Evolutionary conservation across 2,329 filamentous ascomycete genomes (phyloP).

Genomic region (Sporothrix curviconia): DNA sequence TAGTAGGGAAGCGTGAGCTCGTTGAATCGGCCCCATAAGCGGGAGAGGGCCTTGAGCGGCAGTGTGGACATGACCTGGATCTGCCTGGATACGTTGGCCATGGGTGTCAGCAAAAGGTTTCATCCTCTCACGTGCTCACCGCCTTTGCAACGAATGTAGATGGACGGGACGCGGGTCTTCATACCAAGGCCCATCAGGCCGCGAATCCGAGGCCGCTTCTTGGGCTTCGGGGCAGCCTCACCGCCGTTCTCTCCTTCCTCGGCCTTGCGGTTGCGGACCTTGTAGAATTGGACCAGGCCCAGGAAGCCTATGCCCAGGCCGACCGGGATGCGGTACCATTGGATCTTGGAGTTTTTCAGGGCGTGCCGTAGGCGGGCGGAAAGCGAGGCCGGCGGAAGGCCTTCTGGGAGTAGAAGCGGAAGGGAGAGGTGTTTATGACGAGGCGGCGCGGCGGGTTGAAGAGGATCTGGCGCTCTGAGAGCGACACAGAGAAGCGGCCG

Average conservation of each 20-base stretch:
- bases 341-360: slow-evolving; percentile 51
- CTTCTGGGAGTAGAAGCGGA: slow-evolving; percentile 34
- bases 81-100: slow-evolving; percentile 46
- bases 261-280: slow-evolving; percentile 54
- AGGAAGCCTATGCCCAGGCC: slow-evolving; percentile 80
- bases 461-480: slow-evolving; percentile 20
- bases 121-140: slow-evolving; percentile 1
- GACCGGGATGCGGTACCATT: slow-evolving; percentile 88
- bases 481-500: slow-evolving; percentile 15
- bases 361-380: slow-evolving; percentile 45
- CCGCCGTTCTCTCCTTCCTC: slow-evolving; percentile 42
- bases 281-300: slow-evolving; percentile 77
- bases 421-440: slow-evolving; percentile 14
- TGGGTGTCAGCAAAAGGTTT: slow-evolving; percentile 13
- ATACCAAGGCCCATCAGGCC: slow-evolving; percentile 79
- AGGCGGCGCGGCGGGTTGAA: slow-evolving; percentile 15
- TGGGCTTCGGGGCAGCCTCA: slow-evolving; percentile 36
- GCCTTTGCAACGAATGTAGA: not conserved
- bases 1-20: slow-evolving; percentile 83
- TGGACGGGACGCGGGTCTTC: slow-evolving; percentile 9
- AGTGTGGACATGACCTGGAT: slow-evolving; percentile 91
- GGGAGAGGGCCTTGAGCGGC: slow-evolving; percentile 82
- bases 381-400: slow-evolving; percentile 43
- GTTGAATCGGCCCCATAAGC: slow-evolving; percentile 87
- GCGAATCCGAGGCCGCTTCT: slow-evolving; percentile 55